Evolutionary conservation across 2,329 filamentous ascomycete genomes (phyloP).

Genomic region (Penicillium sp.): DNA sequence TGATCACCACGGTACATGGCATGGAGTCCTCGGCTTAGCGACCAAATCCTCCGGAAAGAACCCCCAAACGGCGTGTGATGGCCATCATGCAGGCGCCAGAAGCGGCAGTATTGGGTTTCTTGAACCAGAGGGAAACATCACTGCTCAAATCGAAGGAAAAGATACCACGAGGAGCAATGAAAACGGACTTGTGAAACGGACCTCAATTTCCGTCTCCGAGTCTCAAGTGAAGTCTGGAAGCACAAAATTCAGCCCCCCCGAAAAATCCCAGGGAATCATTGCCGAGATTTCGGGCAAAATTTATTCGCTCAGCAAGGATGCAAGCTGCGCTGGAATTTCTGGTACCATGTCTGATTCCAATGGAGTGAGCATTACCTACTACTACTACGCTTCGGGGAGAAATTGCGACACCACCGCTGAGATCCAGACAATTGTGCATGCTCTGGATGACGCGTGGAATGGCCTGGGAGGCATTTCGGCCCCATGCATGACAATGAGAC

Average conservation of each 20-base stretch:
- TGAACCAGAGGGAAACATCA: neutral
- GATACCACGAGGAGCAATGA: neutral
- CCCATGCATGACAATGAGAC: slow-evolving; percentile 2
- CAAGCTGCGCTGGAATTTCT: neutral
- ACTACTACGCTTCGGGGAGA: neutral
- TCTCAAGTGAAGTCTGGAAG: neutral
- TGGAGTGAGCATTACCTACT: slow-evolving; percentile 2
- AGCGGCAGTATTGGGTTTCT: neutral
- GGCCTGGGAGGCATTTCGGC: neutral
- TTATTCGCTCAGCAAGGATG: neutral
- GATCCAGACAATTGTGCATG: neutral
- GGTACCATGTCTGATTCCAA: neutral
- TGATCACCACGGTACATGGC: slow-evolving; percentile 6
- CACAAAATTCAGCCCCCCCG: neutral
- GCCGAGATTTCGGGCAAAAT: neutral
- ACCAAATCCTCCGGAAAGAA: neutral
- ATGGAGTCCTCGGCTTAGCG: slow-evolving; percentile 2
- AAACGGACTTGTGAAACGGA: slow-evolving; percentile 1
- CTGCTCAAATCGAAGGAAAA: neutral
- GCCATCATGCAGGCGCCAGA: slow-evolving; percentile 1
- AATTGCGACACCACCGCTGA: slow-evolving; percentile 10
- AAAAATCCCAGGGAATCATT: slow-evolving; percentile 2
- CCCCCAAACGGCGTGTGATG: neutral
- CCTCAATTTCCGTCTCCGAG: neutral
- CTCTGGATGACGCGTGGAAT: slow-evolving; percentile 6